phyloP scores from a whole-genome alignment of 495 filamentous ascomycete genomes.

The Penicillium subrubescens region DNA sequence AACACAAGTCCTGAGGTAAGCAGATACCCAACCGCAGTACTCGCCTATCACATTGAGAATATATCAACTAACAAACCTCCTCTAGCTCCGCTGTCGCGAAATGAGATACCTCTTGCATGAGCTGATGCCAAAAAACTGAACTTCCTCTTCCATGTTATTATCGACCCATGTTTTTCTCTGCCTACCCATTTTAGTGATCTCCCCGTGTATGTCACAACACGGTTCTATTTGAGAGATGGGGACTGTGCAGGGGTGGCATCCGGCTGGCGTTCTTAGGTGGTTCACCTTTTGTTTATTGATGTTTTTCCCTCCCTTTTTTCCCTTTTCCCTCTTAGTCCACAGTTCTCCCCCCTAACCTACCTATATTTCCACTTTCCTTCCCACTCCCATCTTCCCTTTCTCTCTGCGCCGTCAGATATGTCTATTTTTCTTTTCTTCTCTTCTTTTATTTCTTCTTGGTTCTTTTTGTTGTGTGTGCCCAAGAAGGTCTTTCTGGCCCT shows the following conservation, averaged over 20 bases:
- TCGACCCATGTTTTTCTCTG: slow-evolving; percentile 39
- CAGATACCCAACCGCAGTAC: background rate
- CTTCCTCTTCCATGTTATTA: slow-evolving; percentile 37
- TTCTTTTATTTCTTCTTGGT: slow-evolving; percentile 9
- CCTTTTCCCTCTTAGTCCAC: slow-evolving; percentile 33
- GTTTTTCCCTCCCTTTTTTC: slow-evolving; percentile 39
- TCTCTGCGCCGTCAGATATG: slow-evolving; percentile 16
- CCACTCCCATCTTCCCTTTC: slow-evolving; percentile 2
- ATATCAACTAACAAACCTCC: slow-evolving; percentile 9
- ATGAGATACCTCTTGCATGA: slow-evolving; percentile 37
- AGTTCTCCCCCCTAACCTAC: slow-evolving; percentile 22
- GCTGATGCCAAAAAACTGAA: slow-evolving; percentile 35
- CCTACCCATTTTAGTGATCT: slow-evolving; percentile 45
- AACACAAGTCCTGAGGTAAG: slow-evolving; percentile 69
- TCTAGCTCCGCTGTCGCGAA: slow-evolving; percentile 51
- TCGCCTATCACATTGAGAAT: background rate
- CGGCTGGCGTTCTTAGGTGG: slow-evolving; percentile 55
- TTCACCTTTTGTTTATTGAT: slow-evolving; percentile 36
- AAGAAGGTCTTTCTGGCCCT: slow-evolving; percentile 15
- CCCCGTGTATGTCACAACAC: slow-evolving; percentile 41
- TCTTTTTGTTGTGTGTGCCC: slow-evolving; percentile 13
- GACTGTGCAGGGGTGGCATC: slow-evolving; percentile 51
- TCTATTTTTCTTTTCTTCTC: slow-evolving; percentile 11
- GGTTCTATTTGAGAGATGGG: slow-evolving; percentile 37
- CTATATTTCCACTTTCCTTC: slow-evolving; percentile 23